phyloP scores from a whole-genome alignment of 371 early-diverging fungal genomes.

The Amoeboaphelidium protococcarum region DNA sequence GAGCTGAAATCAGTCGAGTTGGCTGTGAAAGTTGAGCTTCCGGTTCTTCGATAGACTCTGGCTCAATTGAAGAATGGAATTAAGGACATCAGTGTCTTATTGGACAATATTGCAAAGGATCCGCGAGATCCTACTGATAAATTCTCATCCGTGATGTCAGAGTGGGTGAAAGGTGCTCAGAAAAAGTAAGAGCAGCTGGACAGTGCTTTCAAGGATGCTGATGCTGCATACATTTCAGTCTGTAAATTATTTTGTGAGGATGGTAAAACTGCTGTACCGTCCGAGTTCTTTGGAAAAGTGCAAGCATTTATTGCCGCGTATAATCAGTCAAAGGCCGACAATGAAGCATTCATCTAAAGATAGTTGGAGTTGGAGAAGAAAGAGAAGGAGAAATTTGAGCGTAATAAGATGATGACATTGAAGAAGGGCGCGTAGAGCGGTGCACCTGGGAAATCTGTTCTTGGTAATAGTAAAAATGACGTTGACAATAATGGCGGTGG shows the following conservation, averaged over 20 bases:
- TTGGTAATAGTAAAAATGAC: too few relatives aligned
- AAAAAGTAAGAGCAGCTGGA: not conserved
- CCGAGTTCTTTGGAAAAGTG: not conserved
- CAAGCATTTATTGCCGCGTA: not conserved
- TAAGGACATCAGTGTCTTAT: not conserved
- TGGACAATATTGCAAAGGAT: not conserved
- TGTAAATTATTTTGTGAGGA: slow-evolving; percentile 1
- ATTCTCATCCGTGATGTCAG: not conserved
- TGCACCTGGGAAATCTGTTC: not conserved
- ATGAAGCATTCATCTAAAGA: not conserved
- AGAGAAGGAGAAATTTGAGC: not conserved
- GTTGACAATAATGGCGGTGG: too few relatives aligned
- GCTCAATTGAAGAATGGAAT: not conserved
- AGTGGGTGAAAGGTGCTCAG: not conserved
- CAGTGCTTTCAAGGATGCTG: not conserved
- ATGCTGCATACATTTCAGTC: not conserved
- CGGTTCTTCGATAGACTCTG: not conserved
- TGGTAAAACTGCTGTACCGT: not conserved
- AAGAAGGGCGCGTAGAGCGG: not conserved
- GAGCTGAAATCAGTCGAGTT: not conserved
- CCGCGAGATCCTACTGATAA: not conserved
- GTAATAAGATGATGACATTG: not conserved
- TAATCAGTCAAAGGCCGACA: not conserved
- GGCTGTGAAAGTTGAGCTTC: slow-evolving; percentile 1
- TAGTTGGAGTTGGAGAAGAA: not conserved